Evolutionary conservation across 768 basidiomycete species (phyloP), one percentile per base, ranked within the genome.

Genomic region (Pleurotus cornucopiae): DNA sequence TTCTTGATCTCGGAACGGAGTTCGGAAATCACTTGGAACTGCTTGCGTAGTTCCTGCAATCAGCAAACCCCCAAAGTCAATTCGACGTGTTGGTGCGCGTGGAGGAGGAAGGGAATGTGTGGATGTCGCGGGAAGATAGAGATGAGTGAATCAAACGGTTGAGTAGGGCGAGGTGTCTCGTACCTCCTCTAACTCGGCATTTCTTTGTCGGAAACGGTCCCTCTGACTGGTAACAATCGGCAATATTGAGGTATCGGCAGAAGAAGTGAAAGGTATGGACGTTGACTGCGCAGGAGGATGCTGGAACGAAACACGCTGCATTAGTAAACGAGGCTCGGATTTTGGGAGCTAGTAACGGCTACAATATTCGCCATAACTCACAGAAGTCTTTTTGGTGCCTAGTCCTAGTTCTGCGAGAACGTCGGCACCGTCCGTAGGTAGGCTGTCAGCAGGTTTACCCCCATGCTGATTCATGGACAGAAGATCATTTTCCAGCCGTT

Each of bases 151-250:
- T 25, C 13, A n/a, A 11, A 2, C 12, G 12, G 46, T 16, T 5
- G 16, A 21, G 46, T 5, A 21, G 9, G 12, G 2, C 20, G 16
- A 14, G 37, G 20, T 20, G 20, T 16, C 14, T 11, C 16, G 18
- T 57, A 90, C 93, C 77, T 98, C 96, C 73, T 99, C 96, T 13
- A 99, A 80, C 65, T 99, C 97, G 16, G 93, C 89, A 67, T 98
- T 98, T 16, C 97, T 85, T 68, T 95, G 93, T 49, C 96, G 79
- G 82, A 98, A 99, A n/a, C 96, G 81, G 67, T 99, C 97, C 56
- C 97, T 81, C 67, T 99, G 97, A 64, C 91, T 90, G 1, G 97
- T 98, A 40, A 98, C 97, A 61, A 99, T 98, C 2, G 96, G 97
- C n/a, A 99, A 72, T 63, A 98, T 98, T 6, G 94, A 95, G 0